Conservation (phyloP, 331 rosid genomes). For the Quercus lobata region DNA sequence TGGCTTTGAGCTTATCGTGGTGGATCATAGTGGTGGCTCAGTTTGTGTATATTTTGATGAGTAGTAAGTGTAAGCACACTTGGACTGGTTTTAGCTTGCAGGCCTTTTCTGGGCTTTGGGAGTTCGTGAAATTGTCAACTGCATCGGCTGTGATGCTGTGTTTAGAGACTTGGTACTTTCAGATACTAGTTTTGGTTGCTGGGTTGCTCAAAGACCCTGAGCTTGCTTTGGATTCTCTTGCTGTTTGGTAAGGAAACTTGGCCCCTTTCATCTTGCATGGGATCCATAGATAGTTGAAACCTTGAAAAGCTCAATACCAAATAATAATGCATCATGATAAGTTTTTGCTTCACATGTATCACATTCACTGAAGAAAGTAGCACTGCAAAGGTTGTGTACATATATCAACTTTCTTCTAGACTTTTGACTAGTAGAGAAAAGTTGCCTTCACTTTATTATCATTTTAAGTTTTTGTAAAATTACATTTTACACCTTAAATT, state of each 20-base stretch:
- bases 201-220: conserved; percentile 55
- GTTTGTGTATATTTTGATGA: conserved; percentile 27
- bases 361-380: not conserved
- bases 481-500: no score
- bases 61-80: conserved; percentile 26
- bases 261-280: not conserved
- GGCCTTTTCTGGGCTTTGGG: conserved; percentile 48
- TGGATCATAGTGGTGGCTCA: conserved; percentile 67
- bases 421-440: not conserved
- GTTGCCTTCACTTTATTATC: not conserved
- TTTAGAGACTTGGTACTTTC: conserved; percentile 64
- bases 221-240: conserved; percentile 51
- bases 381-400: not conserved
- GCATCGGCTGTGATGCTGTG: conserved; percentile 73
- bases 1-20: conserved; percentile 59
- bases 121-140: conserved; percentile 42
- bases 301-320: no score
- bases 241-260: conserved; percentile 43
- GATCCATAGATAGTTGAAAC: not conserved
- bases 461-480: not conserved
- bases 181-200: conserved; percentile 53
- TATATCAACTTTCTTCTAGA: not conserved
- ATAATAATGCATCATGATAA: no score
- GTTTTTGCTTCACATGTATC: not conserved
- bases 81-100: conserved; percentile 49